These are phyloP conservation scores for Mycena leptocephala DNA, from an alignment of 768 basidiomycete species.

Conservation along the genomic window DNA sequence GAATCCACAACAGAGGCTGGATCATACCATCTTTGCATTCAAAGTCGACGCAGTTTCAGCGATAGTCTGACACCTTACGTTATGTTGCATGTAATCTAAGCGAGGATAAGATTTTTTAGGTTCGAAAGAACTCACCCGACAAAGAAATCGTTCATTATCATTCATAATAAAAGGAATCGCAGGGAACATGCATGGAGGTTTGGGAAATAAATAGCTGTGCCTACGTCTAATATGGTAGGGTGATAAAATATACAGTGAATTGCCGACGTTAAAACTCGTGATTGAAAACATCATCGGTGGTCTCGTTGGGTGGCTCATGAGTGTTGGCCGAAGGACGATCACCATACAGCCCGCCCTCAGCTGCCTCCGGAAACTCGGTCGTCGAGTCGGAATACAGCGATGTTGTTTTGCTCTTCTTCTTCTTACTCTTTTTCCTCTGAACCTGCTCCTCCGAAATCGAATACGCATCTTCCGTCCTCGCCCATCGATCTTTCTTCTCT, in stretches of 20 bases:
- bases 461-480: conserved; percentile 90
- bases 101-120: too few species aligned
- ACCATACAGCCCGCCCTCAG: conserved; percentile 80
- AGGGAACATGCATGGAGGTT: too few species aligned
- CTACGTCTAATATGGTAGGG: background rate
- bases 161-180: too few species aligned
- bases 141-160: too few species aligned
- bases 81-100: too few species aligned
- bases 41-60: too few species aligned
- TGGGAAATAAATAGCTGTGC: conserved; percentile 9
- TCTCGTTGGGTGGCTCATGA: conserved; percentile 34
- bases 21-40: too few species aligned
- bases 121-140: too few species aligned
- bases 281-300: conserved; percentile 67
- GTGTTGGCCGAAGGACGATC: conserved; percentile 43
- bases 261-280: conserved; percentile 72
- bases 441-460: conserved; percentile 63
- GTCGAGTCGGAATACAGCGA: conserved; percentile 58
- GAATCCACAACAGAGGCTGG: too few species aligned
- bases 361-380: conserved; percentile 79
- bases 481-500: conserved; percentile 92
- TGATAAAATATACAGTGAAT: background rate
- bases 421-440: conserved; percentile 73
- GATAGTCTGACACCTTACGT: too few species aligned
- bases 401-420: conserved; percentile 67